These are phyloP conservation scores for Boletellus sp. DNA, from an alignment of 1,284 basidiomycete genomes.

Conservation along the genomic window DNA sequence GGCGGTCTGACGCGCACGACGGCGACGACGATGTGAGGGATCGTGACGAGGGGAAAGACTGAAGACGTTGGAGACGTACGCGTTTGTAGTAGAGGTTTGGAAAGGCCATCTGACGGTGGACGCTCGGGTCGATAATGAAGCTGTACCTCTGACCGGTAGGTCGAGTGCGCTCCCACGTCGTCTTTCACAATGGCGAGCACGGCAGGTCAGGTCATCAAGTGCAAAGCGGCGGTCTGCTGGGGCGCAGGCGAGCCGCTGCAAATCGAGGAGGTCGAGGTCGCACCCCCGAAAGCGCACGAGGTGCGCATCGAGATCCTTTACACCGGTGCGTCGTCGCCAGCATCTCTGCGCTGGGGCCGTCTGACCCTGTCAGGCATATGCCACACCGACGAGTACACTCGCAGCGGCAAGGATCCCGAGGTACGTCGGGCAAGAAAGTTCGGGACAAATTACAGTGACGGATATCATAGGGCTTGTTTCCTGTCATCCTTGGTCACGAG, in stretches of 20 bases:
- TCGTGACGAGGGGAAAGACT: neutral
- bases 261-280: constrained; percentile 91
- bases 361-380: constrained; percentile 71
- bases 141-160: no score
- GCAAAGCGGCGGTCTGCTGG: constrained; percentile 97
- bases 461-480: constrained; percentile 76
- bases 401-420: constrained; percentile 95
- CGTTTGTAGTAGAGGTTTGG: constrained; percentile 78
- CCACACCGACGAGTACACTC: constrained; percentile 97
- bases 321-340: constrained; percentile 56
- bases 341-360: constrained; percentile 6
- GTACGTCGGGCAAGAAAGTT: constrained; percentile 34
- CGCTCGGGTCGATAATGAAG: neutral
- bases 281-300: constrained; percentile 86
- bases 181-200: constrained; percentile 57
- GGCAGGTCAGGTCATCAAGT: constrained; percentile 76
- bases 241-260: constrained; percentile 86
- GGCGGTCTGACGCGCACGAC: constrained; percentile 44
- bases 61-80: constrained; percentile 35
- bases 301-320: constrained; percentile 91
- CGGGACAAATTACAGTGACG: neutral
- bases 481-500: constrained; percentile 92
- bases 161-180: constrained; percentile 7
- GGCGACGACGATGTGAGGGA: neutral
- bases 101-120: constrained; percentile 59